phyloP scores from a whole-genome alignment of 2,329 filamentous ascomycete genomes.

The Dactylellina leptospora region DNA sequence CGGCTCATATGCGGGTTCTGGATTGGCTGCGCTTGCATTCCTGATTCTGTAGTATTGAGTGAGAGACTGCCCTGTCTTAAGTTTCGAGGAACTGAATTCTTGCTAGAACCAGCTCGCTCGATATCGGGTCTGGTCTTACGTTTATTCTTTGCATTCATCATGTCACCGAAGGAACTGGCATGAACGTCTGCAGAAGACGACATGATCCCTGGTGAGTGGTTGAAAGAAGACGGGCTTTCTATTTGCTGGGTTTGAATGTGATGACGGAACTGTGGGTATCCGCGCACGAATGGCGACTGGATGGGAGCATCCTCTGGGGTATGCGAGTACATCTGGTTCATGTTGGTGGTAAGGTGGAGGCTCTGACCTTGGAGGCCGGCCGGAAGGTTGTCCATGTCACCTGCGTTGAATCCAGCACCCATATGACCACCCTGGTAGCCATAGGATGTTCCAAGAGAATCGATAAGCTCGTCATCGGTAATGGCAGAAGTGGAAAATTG shows the following conservation, averaged over 20 bases:
- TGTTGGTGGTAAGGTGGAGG: constrained; percentile 54
- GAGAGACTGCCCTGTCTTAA: constrained; percentile 76
- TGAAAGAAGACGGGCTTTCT: constrained; percentile 62
- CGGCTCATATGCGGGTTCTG: constrained; percentile 70
- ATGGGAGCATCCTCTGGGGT: constrained; percentile 92
- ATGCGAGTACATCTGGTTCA: constrained; percentile 74
- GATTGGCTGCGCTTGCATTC: constrained; percentile 80
- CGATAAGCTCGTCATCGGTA: constrained; percentile 75
- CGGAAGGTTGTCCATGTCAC: constrained; percentile 38
- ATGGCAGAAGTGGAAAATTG: constrained; percentile 80
- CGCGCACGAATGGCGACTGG: constrained; percentile 80
- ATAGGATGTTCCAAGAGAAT: constrained; percentile 49
- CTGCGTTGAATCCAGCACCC: constrained; percentile 34
- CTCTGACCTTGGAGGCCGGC: constrained; percentile 27
- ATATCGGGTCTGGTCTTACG: constrained; percentile 55
- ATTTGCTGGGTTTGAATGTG: constrained; percentile 56
- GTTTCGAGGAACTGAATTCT: constrained; percentile 72
- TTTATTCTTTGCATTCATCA: constrained; percentile 54
- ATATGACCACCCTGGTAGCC: constrained; percentile 51
- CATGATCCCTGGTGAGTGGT: constrained; percentile 61
- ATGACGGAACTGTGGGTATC: constrained; percentile 48
- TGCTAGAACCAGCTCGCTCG: constrained; percentile 49
- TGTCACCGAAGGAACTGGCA: constrained; percentile 47
- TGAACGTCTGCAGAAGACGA: constrained; percentile 53
- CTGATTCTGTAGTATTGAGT: constrained; percentile 75